Percentiles rank a stretch among this genome's conserved stretches.
Conservation (phyloP, 2,329 filamentous ascomycete species). For the Exophiala xenobiotica region DNA sequence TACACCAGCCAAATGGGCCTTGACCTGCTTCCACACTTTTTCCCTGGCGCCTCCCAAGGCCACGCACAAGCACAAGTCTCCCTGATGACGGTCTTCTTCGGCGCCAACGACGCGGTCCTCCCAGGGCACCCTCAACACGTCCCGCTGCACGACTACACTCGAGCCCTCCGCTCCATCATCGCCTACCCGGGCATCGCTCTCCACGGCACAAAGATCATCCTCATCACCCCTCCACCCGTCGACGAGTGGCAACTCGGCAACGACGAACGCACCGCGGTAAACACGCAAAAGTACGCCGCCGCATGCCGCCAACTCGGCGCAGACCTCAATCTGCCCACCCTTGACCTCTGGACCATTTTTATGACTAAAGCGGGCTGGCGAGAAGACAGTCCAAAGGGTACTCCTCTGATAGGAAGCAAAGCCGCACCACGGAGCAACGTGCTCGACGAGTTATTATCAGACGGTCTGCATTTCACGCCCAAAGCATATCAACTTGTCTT, state of each 20-base stretch:
- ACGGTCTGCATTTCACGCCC: conserved; percentile 59
- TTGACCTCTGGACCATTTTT: conserved; percentile 78
- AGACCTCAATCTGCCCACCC: conserved; percentile 57
- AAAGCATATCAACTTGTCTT: conserved; percentile 58
- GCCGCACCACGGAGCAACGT: conserved; percentile 57
- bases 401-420: conserved; percentile 56
- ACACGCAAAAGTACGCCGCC: conserved; percentile 63
- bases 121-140: conserved; percentile 71
- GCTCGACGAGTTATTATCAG: conserved; percentile 23
- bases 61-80: conserved; percentile 10
- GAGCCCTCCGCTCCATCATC: conserved; percentile 70
- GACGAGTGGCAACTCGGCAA: conserved; percentile 67
- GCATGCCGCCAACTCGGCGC: conserved; percentile 64
- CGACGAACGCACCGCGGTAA: conserved; percentile 59
- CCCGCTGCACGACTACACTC: conserved; percentile 69
- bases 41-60: conserved; percentile 10
- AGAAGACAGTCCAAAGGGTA: conserved; percentile 36
- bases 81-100: conserved; percentile 68
- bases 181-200: conserved; percentile 67
- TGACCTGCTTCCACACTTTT: conserved; percentile 21
- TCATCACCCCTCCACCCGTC: conserved; percentile 75
- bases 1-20: conserved; percentile 46
- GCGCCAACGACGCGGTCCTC: conserved; percentile 84
- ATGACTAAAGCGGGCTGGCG: conserved; percentile 64
- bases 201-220: conserved; percentile 73